Evolutionary conservation across 2,329 filamentous ascomycete species (phyloP).

Genomic region (Verticillium longisporum): DNA sequence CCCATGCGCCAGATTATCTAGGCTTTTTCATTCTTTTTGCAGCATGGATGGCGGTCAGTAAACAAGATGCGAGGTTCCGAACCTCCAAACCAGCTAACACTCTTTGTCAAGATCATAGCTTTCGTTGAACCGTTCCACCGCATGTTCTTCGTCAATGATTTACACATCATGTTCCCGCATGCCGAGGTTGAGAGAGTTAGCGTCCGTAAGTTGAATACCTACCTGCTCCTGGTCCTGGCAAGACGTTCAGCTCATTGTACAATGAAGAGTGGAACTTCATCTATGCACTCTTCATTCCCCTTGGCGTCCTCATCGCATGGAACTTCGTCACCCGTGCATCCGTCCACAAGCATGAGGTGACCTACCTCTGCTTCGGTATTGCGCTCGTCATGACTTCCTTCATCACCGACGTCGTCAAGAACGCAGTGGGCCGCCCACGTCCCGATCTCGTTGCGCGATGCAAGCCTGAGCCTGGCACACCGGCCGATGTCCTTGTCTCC

Average conservation of each 20-base stretch:
- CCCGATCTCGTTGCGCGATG: slow-evolving; percentile 67
- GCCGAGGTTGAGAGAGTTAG: slow-evolving; percentile 78
- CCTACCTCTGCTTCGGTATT: slow-evolving; percentile 73
- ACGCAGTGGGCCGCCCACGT: slow-evolving; percentile 69
- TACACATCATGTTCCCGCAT: slow-evolving; percentile 79
- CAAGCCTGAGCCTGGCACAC: slow-evolving; percentile 52
- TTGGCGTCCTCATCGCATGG: slow-evolving; percentile 59
- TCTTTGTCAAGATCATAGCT: slow-evolving; percentile 48
- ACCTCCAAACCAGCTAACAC: neutral
- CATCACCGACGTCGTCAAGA: slow-evolving; percentile 88
- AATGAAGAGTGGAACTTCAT: slow-evolving; percentile 58
- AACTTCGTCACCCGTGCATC: slow-evolving; percentile 55
- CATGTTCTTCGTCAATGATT: slow-evolving; percentile 86
- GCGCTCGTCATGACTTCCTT: slow-evolving; percentile 71
- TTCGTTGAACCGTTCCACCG: slow-evolving; percentile 83
- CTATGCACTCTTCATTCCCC: slow-evolving; percentile 68
- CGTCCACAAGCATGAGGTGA: slow-evolving; percentile 76
- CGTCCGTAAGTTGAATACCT: slow-evolving; percentile 49
- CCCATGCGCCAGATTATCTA: slow-evolving; percentile 84
- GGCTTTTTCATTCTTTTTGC: slow-evolving; percentile 65
- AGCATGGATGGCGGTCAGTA: slow-evolving; percentile 55
- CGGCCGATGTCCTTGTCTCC: slow-evolving; percentile 47
- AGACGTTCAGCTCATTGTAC: slow-evolving; percentile 22
- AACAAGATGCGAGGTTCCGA: neutral
- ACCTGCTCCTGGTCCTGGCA: neutral